Conservation (phyloP, 2,329 filamentous ascomycete genomes). For the Microdochium bolleyi region DNA sequence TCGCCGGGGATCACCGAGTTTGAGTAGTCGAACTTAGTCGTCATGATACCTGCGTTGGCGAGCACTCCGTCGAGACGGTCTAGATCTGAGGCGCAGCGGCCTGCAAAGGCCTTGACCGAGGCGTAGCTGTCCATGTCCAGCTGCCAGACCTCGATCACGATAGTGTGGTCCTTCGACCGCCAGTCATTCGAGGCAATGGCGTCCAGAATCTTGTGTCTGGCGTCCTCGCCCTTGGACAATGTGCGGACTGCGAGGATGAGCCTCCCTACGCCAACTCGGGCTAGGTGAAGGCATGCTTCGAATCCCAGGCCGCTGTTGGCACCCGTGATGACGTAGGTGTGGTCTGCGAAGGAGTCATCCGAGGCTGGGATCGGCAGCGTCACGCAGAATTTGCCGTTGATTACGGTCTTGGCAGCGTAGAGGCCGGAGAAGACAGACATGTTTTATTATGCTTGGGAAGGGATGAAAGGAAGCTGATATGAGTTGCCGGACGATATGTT, state of each 20-base stretch:
- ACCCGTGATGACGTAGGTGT: conserved; percentile 29
- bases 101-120: conserved; percentile 30
- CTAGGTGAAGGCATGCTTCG: conserved; percentile 25
- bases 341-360: conserved; percentile 9
- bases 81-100: conserved; percentile 20
- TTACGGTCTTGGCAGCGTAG: conserved; percentile 2
- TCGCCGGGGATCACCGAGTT: neutral
- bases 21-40: conserved; percentile 20
- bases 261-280: conserved; percentile 18
- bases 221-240: conserved; percentile 29
- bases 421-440: conserved; percentile 1
- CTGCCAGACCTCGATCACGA: conserved; percentile 30
- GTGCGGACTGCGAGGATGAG: conserved; percentile 29
- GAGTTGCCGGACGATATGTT: no score
- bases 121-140: conserved; percentile 31
- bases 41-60: conserved; percentile 33
- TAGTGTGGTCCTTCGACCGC: neutral
- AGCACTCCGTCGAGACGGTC: conserved; percentile 33
- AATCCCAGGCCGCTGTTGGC: conserved; percentile 30
- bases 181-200: conserved; percentile 1
- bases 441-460: no score
- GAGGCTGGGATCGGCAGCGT: conserved; percentile 12
- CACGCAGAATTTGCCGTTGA: conserved; percentile 6
- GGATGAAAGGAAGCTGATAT: no score
- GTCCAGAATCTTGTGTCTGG: conserved; percentile 22